Conservation (phyloP, 2,329 filamentous ascomycete genomes). For the Verticillium zaregamsianum region DNA sequence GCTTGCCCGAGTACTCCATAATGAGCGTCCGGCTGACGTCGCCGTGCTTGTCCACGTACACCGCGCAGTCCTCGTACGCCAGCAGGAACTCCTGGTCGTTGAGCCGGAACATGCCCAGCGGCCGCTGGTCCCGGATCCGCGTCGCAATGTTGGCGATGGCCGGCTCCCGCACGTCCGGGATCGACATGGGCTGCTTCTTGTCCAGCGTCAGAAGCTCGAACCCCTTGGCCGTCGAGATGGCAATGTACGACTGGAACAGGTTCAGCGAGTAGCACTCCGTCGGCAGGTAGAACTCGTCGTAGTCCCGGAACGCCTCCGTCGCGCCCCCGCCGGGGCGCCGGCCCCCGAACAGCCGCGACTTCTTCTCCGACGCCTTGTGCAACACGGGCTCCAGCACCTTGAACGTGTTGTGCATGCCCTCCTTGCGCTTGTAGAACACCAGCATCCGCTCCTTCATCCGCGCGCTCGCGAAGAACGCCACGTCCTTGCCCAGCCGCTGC, state of each 20-base stretch:
- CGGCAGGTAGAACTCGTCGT: slow-evolving; percentile 97
- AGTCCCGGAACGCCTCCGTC: slow-evolving; percentile 96
- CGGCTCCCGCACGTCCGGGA: slow-evolving; percentile 77
- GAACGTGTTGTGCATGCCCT: slow-evolving; percentile 88
- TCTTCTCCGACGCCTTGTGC: slow-evolving; percentile 86
- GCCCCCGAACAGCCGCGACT: slow-evolving; percentile 60
- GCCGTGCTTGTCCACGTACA: slow-evolving; percentile 97
- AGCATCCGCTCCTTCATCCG: slow-evolving; percentile 95
- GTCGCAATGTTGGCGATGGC: slow-evolving; percentile 81
- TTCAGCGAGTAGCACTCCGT: slow-evolving; percentile 94
- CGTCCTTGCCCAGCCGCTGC: slow-evolving; percentile 86
- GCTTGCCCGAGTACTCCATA: slow-evolving; percentile 97
- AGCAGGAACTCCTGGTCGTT: slow-evolving; percentile 90
- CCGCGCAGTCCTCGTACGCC: slow-evolving; percentile 91
- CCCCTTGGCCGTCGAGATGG: slow-evolving; percentile 84
- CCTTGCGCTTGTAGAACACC: slow-evolving; percentile 95
- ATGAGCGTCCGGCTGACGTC: slow-evolving; percentile 91
- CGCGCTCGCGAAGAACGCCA: slow-evolving; percentile 93
- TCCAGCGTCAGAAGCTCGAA: slow-evolving; percentile 96
- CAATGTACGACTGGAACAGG: slow-evolving; percentile 90
- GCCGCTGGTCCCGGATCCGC: slow-evolving; percentile 77
- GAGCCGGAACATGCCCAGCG: slow-evolving; percentile 93
- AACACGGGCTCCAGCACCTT: slow-evolving; percentile 95
- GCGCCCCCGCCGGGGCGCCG: slow-evolving; percentile 60
- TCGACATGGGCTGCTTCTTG: slow-evolving; percentile 92